Percentiles rank a stretch among this genome's conserved stretches.
phyloP scores from a whole-genome alignment of 768 basidiomycete species.

The Suillus spraguei region DNA sequence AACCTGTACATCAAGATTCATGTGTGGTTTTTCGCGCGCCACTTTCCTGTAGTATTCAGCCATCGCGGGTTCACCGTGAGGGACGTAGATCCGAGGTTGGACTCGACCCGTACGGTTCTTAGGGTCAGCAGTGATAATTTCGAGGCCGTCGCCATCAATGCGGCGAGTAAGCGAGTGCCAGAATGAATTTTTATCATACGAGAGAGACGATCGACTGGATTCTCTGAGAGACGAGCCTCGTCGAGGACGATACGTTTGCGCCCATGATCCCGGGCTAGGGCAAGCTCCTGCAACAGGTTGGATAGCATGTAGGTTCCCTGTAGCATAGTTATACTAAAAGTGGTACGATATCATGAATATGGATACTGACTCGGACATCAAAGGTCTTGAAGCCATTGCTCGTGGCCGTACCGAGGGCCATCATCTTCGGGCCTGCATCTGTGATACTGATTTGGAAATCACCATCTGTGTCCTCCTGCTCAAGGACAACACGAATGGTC shows the following conservation, averaged over 20 bases:
- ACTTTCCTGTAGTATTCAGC: constrained; percentile 94
- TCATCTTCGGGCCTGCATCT: constrained; percentile 95
- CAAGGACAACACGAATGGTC: constrained; percentile 93
- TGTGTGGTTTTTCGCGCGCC: constrained; percentile 87
- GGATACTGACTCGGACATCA: constrained; percentile 77
- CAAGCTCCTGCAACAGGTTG: constrained; percentile 97
- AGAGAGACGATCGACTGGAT: constrained; percentile 94
- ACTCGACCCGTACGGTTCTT: constrained; percentile 93
- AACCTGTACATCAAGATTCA: constrained; percentile 91
- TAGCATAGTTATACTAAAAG: constrained; percentile 18
- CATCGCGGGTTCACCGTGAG: constrained; percentile 91
- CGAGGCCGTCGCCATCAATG: constrained; percentile 96
- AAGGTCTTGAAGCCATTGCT: constrained; percentile 98
- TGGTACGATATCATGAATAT: constrained; percentile 5
- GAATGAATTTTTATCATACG: constrained; percentile 98
- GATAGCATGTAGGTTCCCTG: constrained; percentile 99
- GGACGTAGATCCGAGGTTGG: constrained; percentile 94
- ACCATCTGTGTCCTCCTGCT: constrained; percentile 97
- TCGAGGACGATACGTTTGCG: constrained; percentile 98
- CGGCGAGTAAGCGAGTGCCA: constrained; percentile 97
- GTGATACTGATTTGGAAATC: constrained; percentile 97
- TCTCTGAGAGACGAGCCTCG: constrained; percentile 95
- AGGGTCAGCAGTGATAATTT: constrained; percentile 96
- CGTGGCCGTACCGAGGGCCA: constrained; percentile 94
- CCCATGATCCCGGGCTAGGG: constrained; percentile 92